phyloP scores from a whole-genome alignment of 1,139 yeast species.

The Kazachstania sp. region DNA sequence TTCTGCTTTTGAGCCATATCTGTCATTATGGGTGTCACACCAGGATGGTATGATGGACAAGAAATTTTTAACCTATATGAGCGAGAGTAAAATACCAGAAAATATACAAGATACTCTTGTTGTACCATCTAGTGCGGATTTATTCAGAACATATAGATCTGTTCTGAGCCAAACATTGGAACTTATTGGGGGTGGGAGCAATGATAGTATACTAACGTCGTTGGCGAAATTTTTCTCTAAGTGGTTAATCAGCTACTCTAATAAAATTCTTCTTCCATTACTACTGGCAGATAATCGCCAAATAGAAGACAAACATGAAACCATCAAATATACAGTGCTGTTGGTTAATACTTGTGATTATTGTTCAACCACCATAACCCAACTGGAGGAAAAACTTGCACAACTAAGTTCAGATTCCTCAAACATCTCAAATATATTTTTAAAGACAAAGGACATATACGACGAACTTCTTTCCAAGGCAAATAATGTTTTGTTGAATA shows the following conservation, averaged over 20 bases:
- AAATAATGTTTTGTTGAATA: constrained; percentile 47
- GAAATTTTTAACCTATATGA: constrained; percentile 54
- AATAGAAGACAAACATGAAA: constrained; percentile 42
- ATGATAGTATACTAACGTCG: constrained; percentile 21
- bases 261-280: constrained; percentile 51
- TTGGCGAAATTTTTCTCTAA: constrained; percentile 58
- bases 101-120: constrained; percentile 47
- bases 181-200: constrained; percentile 33
- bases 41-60: constrained; percentile 59
- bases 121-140: constrained; percentile 75
- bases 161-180: constrained; percentile 69
- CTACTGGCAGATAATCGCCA: constrained; percentile 35
- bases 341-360: constrained; percentile 86
- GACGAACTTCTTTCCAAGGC: constrained; percentile 52
- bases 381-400: constrained; percentile 58
- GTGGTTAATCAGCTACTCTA: constrained; percentile 59
- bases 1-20: constrained; percentile 73
- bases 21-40: constrained; percentile 78
- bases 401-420: constrained; percentile 40
- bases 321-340: constrained; percentile 58
- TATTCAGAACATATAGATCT: constrained; percentile 69
- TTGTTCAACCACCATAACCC: constrained; percentile 67
- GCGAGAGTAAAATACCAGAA: constrained; percentile 36
- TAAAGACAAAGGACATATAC: constrained; percentile 47
- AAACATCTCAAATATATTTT: constrained; percentile 41